Evolutionary conservation across 371 early-diverging fungal genomes (phyloP), one percentile per base, ranked within the genome.

Genomic region (Capillidium heterosporum): DNA sequence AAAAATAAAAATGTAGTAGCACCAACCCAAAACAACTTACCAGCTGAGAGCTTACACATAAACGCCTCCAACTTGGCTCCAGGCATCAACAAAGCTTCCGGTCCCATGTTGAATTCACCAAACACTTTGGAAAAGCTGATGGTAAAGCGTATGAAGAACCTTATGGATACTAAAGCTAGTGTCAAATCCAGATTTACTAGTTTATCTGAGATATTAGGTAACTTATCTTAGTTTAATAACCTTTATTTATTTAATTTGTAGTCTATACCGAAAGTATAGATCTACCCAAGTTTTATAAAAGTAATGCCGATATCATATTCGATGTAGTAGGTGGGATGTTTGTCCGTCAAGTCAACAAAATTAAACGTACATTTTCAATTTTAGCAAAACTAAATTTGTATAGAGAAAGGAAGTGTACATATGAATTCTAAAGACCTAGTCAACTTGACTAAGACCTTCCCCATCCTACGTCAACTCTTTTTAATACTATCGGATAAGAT

Each of bases 361-460:
- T 53, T 8, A 53, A 23, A 39, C 35, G 53, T 53, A 53, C 31
- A 17, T 19, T 49, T 23, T 53, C 15, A 35, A 53, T 53, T 17
- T 17, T 17, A 15, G 15, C 31, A 23, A 19, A 21, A 35, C 28
- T 48, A 48, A 50, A 15, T 32, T 35, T 7, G 8, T n/a, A 13
- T 53, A 53, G 53, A 53, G 8, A 32, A 40, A 40, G 53, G 35
- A 4, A 35, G n/a, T 32, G 17, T 40, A 3, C 7, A 4, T 17
- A 53, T 53, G 10, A 21, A 31, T 32, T 32, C 53, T 2, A 53
- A 31, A 40, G 53, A 53, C n/a, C n/a, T 53, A 31, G 7, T 8
- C n/a, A 35, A 32, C 15, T 19, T 53, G 23, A 15, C 13, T 24
- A 53, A 31, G 27, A 53, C 53, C 19, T 29, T 53, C 39, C 53